Evolutionary conservation across 768 basidiomycete genomes (phyloP), one percentile per base, ranked within the genome.

Genomic region (Lactarius evosmus): DNA sequence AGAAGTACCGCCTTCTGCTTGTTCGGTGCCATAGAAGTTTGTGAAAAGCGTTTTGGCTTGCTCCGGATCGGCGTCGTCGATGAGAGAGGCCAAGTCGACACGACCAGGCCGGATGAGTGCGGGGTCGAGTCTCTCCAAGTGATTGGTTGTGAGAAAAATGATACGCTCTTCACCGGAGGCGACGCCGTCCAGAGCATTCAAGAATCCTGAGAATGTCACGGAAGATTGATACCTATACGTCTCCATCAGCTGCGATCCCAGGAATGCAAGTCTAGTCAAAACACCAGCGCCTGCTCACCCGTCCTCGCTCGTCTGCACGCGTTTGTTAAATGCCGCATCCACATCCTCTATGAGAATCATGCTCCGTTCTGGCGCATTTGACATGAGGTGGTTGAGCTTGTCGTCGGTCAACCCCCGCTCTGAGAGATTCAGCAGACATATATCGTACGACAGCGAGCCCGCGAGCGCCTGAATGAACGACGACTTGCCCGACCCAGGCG

Each of bases 71-170:
- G 97, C 93, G 69, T 99, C 92, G 74, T 89, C 94, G 55, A 99
- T 83, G 40, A 90, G 76, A 68, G 91, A 84, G 30, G 85, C 81
- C 52, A 98, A 74, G 74, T 99, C 97, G 49, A 99, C 95, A 11
- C 97, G 85, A 19, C 97, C 97, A 0, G 97, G 96, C 56, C 97
- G 87, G 71, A 98, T 93, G 52, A 99, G 84, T 0, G 96, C 97
- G 7, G 93, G 89, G 75, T 99, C 97, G 38, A 99, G 84, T 66
- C 81, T 82, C 64, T 91, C 86, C 59, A 91, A 73, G 70, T 98
- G 97, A 74, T 99, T 99, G n/a, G 97, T 98, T 0, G 97, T 99
- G 88, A 99, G 91, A 77, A 99, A 99, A 38, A 99, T 85, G 72
- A 99, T 88, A n/a, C 97, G 87, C 71, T 97, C 95, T 77, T 98